phyloP scores from a whole-genome alignment of 108 stramenopile species.

The Nitzschia sp. region DNA sequence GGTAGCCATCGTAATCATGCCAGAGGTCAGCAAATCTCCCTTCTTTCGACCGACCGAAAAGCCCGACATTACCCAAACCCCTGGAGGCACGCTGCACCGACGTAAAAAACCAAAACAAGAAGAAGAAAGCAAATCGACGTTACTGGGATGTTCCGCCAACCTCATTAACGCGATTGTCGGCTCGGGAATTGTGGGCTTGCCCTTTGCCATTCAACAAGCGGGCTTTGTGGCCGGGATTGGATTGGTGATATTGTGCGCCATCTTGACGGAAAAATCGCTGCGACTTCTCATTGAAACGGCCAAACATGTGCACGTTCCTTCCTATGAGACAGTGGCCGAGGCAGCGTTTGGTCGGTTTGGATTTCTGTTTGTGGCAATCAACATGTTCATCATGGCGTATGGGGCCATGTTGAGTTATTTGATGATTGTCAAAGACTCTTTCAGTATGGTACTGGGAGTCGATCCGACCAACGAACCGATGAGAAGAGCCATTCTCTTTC shows the following conservation, averaged over 20 bases:
- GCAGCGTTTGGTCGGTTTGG: conserved; percentile 74
- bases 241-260: conserved; percentile 53
- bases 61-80: conserved; percentile 20
- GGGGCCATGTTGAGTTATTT: conserved; percentile 83
- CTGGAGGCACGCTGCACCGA: conserved; percentile 10
- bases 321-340: conserved; percentile 79
- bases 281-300: conserved; percentile 73
- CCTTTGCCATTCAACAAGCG: conserved; percentile 79
- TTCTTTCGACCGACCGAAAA: conserved; percentile 37
- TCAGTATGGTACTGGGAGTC: conserved; percentile 65
- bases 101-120: conserved; percentile 8
- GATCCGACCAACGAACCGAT: conserved; percentile 39
- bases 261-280: conserved; percentile 73
- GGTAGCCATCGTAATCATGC: conserved; percentile 4
- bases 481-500: conserved; percentile 51
- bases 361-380: conserved; percentile 66
- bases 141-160: conserved; percentile 75
- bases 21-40: conserved; percentile 26
- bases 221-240: conserved; percentile 75
- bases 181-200: conserved; percentile 86
- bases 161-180: conserved; percentile 87
- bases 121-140: conserved; percentile 63
- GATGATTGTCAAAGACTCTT: conserved; percentile 84
- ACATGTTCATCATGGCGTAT: conserved; percentile 85
- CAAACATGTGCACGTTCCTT: conserved; percentile 71